A percentile compares a stretch with the other conserved stretches of the same genome.
Evolutionary conservation across 2,329 filamentous ascomycete species (phyloP).

Genomic region (Alternaria incomplexa): DNA sequence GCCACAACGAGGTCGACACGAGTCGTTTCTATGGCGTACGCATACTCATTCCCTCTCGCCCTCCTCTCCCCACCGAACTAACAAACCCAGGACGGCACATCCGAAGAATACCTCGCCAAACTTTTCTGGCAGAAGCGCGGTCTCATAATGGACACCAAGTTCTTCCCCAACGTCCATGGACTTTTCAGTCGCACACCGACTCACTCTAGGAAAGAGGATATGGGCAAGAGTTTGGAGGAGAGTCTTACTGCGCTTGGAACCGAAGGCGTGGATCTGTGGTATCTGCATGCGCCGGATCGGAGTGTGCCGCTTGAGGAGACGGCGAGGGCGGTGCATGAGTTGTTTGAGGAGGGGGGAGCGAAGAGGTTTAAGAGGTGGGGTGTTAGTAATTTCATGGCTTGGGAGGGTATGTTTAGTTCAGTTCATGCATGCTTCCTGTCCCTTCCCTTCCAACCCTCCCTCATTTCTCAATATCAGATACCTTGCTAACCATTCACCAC

Average conservation of each 20-base stretch:
- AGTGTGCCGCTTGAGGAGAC: conserved; percentile 53
- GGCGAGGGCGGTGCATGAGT: conserved; percentile 54
- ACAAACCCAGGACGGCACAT: conserved; percentile 27
- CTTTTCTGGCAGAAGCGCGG: conserved; percentile 49
- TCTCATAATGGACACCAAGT: conserved; percentile 54
- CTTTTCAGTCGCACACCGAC: conserved; percentile 21
- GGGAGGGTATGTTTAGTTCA: conserved; percentile 2
- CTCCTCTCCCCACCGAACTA: background rate
- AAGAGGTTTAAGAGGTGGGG: conserved; percentile 53
- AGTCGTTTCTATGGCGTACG: conserved; percentile 46
- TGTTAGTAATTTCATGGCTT: conserved; percentile 54
- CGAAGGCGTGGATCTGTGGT: conserved; percentile 50
- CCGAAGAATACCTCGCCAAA: conserved; percentile 52
- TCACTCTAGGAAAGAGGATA: conserved; percentile 38
- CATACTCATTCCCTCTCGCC: background rate
- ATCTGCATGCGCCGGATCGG: conserved; percentile 56
- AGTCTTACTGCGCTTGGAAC: conserved; percentile 50
- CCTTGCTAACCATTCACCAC: background rate
- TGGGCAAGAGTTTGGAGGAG: conserved; percentile 36
- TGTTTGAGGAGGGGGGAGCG: conserved; percentile 50
- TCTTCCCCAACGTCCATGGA: conserved; percentile 45
- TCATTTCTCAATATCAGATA: no score
- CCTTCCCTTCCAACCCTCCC: no score
- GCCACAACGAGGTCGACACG: conserved; percentile 47
- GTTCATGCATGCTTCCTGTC: no score